phyloP scores from a whole-genome alignment of 2,329 filamentous ascomycete species.

The Xylaria digitata region DNA sequence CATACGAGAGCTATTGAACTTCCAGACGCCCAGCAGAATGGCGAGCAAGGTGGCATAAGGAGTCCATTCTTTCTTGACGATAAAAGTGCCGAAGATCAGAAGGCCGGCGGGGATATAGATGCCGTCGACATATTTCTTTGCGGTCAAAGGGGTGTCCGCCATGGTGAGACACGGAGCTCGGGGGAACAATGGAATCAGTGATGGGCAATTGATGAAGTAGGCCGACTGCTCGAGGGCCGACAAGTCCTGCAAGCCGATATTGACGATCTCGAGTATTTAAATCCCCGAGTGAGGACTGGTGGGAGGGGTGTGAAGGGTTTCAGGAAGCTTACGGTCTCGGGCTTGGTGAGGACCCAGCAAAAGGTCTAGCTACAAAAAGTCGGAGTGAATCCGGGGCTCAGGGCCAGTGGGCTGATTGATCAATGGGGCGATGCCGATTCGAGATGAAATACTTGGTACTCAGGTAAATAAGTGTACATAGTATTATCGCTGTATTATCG shows the following conservation, averaged over 20 bases:
- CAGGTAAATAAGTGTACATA: too few relatives aligned
- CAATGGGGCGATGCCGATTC: constrained; percentile 14
- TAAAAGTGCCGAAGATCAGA: constrained; percentile 78
- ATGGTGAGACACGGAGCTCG: constrained; percentile 47
- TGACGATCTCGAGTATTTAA: constrained; percentile 15
- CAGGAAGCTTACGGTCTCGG: constrained; percentile 26
- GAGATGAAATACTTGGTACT: constrained; percentile 3
- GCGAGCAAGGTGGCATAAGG: constrained; percentile 77
- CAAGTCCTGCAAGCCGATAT: constrained; percentile 11
- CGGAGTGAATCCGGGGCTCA: constrained; percentile 23
- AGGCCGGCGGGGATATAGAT: constrained; percentile 87
- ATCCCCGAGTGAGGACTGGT: constrained; percentile 9
- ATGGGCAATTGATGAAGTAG: constrained; percentile 5
- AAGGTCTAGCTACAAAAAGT: constrained; percentile 12
- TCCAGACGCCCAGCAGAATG: constrained; percentile 73
- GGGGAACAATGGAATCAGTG: constrained; percentile 1
- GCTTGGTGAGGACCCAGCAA: constrained; percentile 28
- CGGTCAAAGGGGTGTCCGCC: constrained; percentile 57
- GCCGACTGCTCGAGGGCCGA: constrained; percentile 3
- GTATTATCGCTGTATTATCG: constrained; percentile 9
- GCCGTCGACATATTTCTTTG: constrained; percentile 77
- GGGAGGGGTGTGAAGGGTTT: constrained; percentile 16
- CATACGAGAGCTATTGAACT: constrained; percentile 78
- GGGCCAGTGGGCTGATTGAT: constrained; percentile 30
- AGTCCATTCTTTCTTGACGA: constrained; percentile 82